These are phyloP conservation scores for Setaria italica DNA, from an alignment of 202 grass and related monocot species.

Conservation along the genomic window DNA sequence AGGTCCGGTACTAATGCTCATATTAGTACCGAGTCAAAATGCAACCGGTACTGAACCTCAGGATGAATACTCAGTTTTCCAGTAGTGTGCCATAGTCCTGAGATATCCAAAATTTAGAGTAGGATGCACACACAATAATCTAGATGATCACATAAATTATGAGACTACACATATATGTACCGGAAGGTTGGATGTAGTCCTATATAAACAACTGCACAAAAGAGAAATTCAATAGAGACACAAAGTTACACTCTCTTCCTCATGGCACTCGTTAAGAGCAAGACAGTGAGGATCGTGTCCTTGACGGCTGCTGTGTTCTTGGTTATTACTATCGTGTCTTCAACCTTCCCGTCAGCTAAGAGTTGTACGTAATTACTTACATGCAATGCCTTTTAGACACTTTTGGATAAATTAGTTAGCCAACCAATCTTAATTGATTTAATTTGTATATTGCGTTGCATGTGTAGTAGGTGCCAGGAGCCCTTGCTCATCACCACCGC, in stretches of 20 bases:
- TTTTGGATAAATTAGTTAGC: not conserved
- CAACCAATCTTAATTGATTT: too few relatives aligned
- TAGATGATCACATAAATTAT: too few relatives aligned
- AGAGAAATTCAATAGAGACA: not conserved
- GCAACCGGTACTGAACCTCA: too few relatives aligned
- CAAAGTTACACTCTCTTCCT: not conserved
- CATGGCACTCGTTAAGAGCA: not conserved
- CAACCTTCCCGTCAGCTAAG: not conserved
- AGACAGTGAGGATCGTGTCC: not conserved
- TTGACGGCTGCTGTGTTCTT: not conserved
- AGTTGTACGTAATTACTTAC: not conserved
- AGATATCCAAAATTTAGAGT: too few relatives aligned
- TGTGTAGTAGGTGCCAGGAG: too few relatives aligned
- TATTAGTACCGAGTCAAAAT: too few relatives aligned
- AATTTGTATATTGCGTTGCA: too few relatives aligned
- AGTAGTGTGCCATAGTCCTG: too few relatives aligned
- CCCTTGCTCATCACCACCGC: too few relatives aligned
- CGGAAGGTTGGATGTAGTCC: not conserved
- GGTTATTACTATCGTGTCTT: not conserved
- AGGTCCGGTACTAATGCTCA: too few relatives aligned
- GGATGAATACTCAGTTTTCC: too few relatives aligned
- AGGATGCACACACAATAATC: too few relatives aligned
- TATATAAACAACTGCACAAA: not conserved
- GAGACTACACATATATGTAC: not conserved
- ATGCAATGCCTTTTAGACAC: not conserved